These are phyloP conservation scores for Penicillium sp. DNA, from an alignment of 2,329 filamentous ascomycete species.

Conservation along the genomic window DNA sequence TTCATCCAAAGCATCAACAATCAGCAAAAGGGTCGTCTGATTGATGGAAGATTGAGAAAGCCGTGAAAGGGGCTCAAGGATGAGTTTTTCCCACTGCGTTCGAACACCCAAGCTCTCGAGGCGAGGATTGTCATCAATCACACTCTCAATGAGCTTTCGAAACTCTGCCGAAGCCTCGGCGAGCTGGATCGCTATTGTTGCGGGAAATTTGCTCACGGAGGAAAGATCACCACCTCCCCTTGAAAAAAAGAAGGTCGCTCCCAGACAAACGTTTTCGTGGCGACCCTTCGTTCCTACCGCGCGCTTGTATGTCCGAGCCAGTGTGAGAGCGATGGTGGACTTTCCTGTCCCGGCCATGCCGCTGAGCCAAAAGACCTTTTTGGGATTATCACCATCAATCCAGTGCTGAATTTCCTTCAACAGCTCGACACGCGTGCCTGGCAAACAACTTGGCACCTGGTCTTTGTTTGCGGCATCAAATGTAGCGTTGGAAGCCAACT, in stretches of 20 bases:
- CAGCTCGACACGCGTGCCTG: not conserved
- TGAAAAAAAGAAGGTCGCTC: constrained; percentile 4
- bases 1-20: not conserved
- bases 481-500: not conserved
- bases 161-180: not conserved
- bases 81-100: not conserved
- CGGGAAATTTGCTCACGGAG: constrained; percentile 1
- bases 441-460: not conserved
- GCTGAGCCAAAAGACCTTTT: not conserved
- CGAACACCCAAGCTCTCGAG: not conserved
- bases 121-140: not conserved
- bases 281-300: not conserved
- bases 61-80: not conserved
- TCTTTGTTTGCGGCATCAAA: constrained; percentile 4
- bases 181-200: not conserved
- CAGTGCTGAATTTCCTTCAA: not conserved
- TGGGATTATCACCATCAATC: not conserved
- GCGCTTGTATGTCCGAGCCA: not conserved
- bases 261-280: not conserved
- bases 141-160: not conserved
- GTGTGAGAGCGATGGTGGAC: not conserved
- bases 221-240: constrained; percentile 5
- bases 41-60: not conserved
- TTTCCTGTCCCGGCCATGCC: not conserved
- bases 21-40: not conserved